These are phyloP conservation scores for Saturnispora hagleri DNA, from an alignment of 805 yeast genomes.

Conservation along the genomic window DNA sequence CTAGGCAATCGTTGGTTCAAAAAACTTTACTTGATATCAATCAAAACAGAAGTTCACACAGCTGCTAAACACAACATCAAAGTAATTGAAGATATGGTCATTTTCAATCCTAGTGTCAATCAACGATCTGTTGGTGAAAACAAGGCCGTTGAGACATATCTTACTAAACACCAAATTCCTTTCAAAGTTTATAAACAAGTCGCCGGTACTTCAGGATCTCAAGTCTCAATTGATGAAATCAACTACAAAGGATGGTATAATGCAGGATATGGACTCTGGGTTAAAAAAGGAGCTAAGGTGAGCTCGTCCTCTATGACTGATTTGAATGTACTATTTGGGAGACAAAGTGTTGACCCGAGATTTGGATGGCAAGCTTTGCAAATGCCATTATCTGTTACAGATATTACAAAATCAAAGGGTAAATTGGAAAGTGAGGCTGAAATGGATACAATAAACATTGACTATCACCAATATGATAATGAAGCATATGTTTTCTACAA, in stretches of 20 bases:
- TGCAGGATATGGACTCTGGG: constrained; percentile 46
- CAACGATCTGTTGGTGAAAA: neutral
- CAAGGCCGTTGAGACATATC: neutral
- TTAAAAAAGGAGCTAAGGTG: constrained; percentile 36
- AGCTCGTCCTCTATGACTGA: constrained; percentile 38
- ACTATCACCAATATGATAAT: constrained; percentile 14
- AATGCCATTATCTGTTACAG: constrained; percentile 9
- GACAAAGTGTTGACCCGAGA: constrained; percentile 68
- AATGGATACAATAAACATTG: neutral
- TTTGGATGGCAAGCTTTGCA: constrained; percentile 45
- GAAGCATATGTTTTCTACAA: constrained; percentile 11
- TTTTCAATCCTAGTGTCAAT: constrained; percentile 2
- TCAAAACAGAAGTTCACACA: constrained; percentile 5
- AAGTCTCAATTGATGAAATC: neutral
- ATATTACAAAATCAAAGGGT: neutral
- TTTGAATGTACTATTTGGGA: constrained; percentile 64
- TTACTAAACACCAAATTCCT: constrained; percentile 1
- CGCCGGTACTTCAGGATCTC: constrained; percentile 1
- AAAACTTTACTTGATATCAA: neutral
- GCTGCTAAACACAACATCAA: constrained; percentile 4
- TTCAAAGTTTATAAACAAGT: constrained; percentile 5
- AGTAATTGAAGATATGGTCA: constrained; percentile 5
- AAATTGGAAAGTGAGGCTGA: constrained; percentile 4
- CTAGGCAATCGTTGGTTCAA: constrained; percentile 3
- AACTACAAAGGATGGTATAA: constrained; percentile 9